Base-by-base conservation (phyloP, 2,329 filamentous ascomycete species). In the Colletotrichum sp. region DNA sequence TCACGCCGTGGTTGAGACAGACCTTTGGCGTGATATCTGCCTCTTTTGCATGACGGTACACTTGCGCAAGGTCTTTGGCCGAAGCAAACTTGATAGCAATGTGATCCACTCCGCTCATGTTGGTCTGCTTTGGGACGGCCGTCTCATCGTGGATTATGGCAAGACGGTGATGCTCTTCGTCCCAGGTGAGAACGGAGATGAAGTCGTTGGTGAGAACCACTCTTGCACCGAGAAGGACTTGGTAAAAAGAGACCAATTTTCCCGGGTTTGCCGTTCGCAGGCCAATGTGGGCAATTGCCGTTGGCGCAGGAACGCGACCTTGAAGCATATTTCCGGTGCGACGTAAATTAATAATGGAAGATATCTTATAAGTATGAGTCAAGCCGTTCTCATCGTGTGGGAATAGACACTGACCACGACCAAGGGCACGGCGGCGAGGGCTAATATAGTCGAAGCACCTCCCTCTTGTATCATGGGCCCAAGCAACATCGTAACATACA, bases 341-440 rank as follows among this genome's bases (percentile, higher is more conserved):
- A 43, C 5, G 9, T 43, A 0, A 0, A n/a, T 0, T 12, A 6
- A 3, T n/a, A 10, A n/a, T 1, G 5, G 3, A 18, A 43, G 4
- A 9, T 5, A 2, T 9, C 0, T 0, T 10, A n/a, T 3, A 1
- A 0, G 18, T n/a, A n/a, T 43, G 38, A 43, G 3, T n/a, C 34
- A 16, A 36, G 13, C 1, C 34, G 13, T 36, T 36, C 14, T 16
- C 4, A 7, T 36, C 4, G 34, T 4, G 3, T 36, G 14, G 3
- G 3, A 4, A 36, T 36, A 7, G 4, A 36, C 14, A 36, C 34
- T 1, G 7, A 4, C 0, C 14, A 16, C 14, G 34, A 38, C 14
- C 34, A 38, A 38, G 34, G 16, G 34, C 34, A 38, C 7, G 34
- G 14, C 34, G 34, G 34, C 34, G 4, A 4, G 34, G 34, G 34